A percentile compares a stretch with the other conserved stretches of the same genome.
These are phyloP conservation scores for Exophiala dermatitidis DNA, from an alignment of 2,329 filamentous ascomycete species.

Conservation along the genomic window DNA sequence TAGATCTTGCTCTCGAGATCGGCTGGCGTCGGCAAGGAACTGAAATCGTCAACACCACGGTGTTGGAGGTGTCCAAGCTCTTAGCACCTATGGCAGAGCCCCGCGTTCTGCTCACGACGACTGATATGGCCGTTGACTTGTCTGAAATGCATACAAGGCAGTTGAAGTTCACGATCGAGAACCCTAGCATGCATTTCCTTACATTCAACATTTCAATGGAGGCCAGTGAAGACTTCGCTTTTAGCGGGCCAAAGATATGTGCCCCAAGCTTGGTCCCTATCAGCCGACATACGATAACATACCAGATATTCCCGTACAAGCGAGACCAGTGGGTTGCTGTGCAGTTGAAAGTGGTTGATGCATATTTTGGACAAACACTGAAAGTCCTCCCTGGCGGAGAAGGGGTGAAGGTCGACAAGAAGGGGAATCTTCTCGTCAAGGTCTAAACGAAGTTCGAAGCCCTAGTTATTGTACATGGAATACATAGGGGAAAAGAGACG, in stretches of 20 bases:
- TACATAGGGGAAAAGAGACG: not conserved
- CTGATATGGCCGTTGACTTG: not conserved
- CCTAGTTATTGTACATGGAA: not conserved
- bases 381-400: slow-evolving; percentile 67
- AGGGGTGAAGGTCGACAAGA: slow-evolving; percentile 53
- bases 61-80: slow-evolving; percentile 70
- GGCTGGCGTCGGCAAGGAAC: slow-evolving; percentile 60
- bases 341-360: slow-evolving; percentile 70
- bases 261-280: slow-evolving; percentile 76
- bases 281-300: slow-evolving; percentile 65
- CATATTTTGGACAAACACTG: slow-evolving; percentile 87
- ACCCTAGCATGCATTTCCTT: slow-evolving; percentile 87
- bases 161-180: slow-evolving; percentile 67
- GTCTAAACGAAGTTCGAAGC: slow-evolving; percentile 1
- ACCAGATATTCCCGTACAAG: slow-evolving; percentile 62
- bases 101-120: slow-evolving; percentile 55
- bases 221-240: slow-evolving; percentile 83
- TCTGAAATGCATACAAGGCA: not conserved
- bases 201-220: slow-evolving; percentile 93
- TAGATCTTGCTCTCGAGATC: slow-evolving; percentile 69
- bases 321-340: slow-evolving; percentile 58
- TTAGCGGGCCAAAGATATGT: slow-evolving; percentile 77
- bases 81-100: slow-evolving; percentile 77
- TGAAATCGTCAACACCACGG: slow-evolving; percentile 53
- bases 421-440: slow-evolving; percentile 28